Evolutionary conservation across 108 stramenopile genomes (phyloP).

Genomic region (Discostella stelligeroides): DNA sequence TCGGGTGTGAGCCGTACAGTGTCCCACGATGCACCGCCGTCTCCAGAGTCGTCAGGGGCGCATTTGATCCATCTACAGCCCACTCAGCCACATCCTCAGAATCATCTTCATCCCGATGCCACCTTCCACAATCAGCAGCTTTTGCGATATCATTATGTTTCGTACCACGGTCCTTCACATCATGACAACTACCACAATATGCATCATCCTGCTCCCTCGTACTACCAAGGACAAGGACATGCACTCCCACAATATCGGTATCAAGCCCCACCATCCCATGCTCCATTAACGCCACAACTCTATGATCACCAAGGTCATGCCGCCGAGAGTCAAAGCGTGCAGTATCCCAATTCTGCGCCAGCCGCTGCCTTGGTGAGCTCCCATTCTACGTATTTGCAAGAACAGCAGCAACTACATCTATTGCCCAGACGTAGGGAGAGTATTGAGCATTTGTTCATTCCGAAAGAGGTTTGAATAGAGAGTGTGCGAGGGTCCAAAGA

Average conservation of each 20-base stretch:
- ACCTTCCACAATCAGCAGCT: neutral
- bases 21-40: conserved; percentile 10
- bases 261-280: neutral
- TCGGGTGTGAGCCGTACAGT: conserved; percentile 7
- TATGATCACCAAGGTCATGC: neutral
- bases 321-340: neutral
- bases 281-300: neutral
- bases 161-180: neutral
- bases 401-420: conserved; percentile 13
- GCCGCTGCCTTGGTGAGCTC: conserved; percentile 5
- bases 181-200: too few relatives aligned
- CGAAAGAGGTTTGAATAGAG: conserved; percentile 13
- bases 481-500: too few relatives aligned
- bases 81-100: too few relatives aligned
- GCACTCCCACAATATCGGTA: neutral
- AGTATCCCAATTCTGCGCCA: neutral
- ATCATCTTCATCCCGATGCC: neutral
- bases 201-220: neutral
- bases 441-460: conserved; percentile 48
- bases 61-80: too few relatives aligned
- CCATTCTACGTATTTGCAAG: conserved; percentile 4
- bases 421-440: conserved; percentile 32
- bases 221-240: neutral
- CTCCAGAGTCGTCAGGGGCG: too few relatives aligned
- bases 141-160: neutral